These are phyloP conservation scores for Periglandula ipomoeae DNA, from an alignment of 2,329 filamentous ascomycete genomes.

Conservation along the genomic window DNA sequence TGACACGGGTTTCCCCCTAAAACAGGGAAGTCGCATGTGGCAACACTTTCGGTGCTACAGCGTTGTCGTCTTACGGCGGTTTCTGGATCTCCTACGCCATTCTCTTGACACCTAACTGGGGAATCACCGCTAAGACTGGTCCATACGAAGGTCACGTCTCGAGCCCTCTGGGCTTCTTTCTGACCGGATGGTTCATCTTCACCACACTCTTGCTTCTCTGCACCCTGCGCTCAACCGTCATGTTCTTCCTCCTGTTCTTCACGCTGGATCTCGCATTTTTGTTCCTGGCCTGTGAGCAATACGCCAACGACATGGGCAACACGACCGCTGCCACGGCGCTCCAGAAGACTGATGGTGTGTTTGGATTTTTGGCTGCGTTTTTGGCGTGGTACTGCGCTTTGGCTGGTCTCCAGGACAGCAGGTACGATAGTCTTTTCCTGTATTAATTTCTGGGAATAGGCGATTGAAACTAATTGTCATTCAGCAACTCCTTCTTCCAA, in stretches of 20 bases:
- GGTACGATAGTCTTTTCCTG: constrained; percentile 35
- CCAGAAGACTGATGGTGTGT: constrained; percentile 64
- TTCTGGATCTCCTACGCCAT: constrained; percentile 76
- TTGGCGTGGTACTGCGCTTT: constrained; percentile 82
- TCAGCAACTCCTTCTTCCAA: constrained; percentile 78
- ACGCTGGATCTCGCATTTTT: constrained; percentile 69
- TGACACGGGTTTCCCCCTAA: constrained; percentile 7
- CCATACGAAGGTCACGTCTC: constrained; percentile 37
- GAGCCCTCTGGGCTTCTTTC: constrained; percentile 63
- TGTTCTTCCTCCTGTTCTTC: constrained; percentile 72
- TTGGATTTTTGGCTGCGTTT: constrained; percentile 74
- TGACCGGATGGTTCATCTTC: constrained; percentile 79
- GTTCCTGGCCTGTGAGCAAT: constrained; percentile 58
- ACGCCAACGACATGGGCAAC: constrained; percentile 42
- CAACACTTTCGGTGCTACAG: constrained; percentile 79
- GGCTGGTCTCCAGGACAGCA: constrained; percentile 68
- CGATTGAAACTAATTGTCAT: not conserved
- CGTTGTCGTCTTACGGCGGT: constrained; percentile 71
- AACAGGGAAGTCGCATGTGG: constrained; percentile 72
- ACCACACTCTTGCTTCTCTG: constrained; percentile 64
- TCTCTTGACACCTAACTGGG: constrained; percentile 59
- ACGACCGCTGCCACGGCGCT: constrained; percentile 35
- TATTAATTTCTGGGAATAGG: not conserved
- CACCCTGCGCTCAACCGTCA: constrained; percentile 68
- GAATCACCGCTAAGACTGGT: constrained; percentile 37